Conservation (phyloP, 345 rosid species). For the Populus euphratica region DNA sequence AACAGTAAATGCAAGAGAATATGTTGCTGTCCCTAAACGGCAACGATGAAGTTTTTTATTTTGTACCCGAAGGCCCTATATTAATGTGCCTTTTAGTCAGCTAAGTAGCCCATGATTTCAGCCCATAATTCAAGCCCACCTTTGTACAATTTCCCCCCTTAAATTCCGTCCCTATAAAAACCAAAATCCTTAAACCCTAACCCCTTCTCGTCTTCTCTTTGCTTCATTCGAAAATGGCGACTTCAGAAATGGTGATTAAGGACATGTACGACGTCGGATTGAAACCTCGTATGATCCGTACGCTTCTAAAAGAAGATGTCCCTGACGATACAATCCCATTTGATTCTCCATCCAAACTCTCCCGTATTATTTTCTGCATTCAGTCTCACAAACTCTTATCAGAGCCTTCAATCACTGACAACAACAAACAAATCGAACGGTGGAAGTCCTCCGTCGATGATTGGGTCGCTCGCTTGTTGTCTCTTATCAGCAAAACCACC, state of each 20-base stretch:
- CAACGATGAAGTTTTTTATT: too few relatives aligned
- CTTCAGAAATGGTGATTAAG: constrained; percentile 31
- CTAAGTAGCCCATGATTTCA: too few relatives aligned
- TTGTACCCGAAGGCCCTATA: too few relatives aligned
- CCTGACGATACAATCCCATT: constrained; percentile 59
- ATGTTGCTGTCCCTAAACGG: too few relatives aligned
- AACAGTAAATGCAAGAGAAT: too few relatives aligned
- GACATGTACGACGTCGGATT: constrained; percentile 51
- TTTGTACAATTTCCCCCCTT: too few relatives aligned
- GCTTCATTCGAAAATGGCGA: constrained; percentile 27
- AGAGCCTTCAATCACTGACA: constrained; percentile 36
- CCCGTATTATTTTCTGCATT: constrained; percentile 40
- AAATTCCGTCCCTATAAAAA: too few relatives aligned
- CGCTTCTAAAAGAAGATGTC: constrained; percentile 46
- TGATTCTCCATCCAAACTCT: constrained; percentile 34
- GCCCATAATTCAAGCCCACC: too few relatives aligned
- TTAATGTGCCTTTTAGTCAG: too few relatives aligned
- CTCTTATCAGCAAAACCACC: constrained; percentile 38
- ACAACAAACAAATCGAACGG: constrained; percentile 31
- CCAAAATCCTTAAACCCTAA: neutral
- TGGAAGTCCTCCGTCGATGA: constrained; percentile 72
- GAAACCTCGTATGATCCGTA: constrained; percentile 58
- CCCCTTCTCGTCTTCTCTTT: neutral
- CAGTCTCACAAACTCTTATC: constrained; percentile 51
- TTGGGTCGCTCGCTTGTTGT: constrained; percentile 51